Conservation (phyloP, 176 grass and related monocot species). For the Zizania latifolia region DNA sequence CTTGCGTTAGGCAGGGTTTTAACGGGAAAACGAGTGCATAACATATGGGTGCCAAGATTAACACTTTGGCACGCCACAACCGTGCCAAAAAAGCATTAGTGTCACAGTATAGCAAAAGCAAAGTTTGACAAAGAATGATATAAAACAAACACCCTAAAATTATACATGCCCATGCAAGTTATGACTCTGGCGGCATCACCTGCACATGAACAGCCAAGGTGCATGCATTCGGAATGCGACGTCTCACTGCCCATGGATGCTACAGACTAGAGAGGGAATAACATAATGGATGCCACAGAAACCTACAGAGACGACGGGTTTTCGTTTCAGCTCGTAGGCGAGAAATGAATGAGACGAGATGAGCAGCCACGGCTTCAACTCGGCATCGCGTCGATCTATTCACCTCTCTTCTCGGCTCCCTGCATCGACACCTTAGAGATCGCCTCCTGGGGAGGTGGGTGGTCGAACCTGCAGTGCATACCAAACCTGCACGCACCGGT, state of each 20-base stretch:
- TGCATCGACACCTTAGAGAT: slow-evolving; percentile 44
- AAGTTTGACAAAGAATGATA: too few species aligned
- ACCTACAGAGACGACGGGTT: neutral
- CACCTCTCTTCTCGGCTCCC: slow-evolving; percentile 11
- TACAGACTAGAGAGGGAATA: neutral
- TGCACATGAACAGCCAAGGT: neutral
- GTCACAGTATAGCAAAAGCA: too few species aligned
- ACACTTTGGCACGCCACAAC: too few species aligned
- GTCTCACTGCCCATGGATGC: too few species aligned
- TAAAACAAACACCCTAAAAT: too few species aligned
- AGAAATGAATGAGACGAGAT: neutral
- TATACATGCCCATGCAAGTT: too few species aligned
- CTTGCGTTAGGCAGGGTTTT: too few species aligned
- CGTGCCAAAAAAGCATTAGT: too few species aligned
- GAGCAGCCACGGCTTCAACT: neutral
- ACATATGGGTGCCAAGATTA: too few species aligned
- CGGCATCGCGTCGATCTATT: neutral
- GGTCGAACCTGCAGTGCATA: slow-evolving; percentile 69
- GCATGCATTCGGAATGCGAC: neutral
- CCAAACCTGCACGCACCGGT: slow-evolving; percentile 77
- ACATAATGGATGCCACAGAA: neutral
- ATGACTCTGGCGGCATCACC: neutral
- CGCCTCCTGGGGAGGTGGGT: slow-evolving; percentile 61
- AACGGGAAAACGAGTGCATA: too few species aligned
- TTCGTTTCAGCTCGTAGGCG: neutral